phyloP scores from a whole-genome alignment of 192 early-diverging fungal species.

The Phlyctochytrium planicorne region DNA sequence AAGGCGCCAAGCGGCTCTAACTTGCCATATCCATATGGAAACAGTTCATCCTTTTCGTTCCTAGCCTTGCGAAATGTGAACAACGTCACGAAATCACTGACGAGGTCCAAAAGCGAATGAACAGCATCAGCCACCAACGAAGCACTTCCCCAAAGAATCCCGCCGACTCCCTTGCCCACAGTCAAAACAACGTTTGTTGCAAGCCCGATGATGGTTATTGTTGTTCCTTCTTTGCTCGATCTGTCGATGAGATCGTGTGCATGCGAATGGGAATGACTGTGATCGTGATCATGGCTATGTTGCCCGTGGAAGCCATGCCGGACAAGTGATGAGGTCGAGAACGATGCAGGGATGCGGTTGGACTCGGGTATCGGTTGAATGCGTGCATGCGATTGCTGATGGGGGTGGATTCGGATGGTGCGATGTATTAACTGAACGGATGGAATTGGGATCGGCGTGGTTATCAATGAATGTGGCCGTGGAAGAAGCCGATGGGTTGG shows the following conservation, averaged over 20 bases:
- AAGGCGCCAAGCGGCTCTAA: constrained; percentile 40
- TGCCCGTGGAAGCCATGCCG: neutral
- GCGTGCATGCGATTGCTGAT: too few species aligned
- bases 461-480: too few species aligned
- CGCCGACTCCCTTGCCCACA: constrained; percentile 38
- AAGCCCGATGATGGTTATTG: constrained; percentile 37
- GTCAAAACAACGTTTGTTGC: constrained; percentile 36
- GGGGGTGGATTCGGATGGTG: too few species aligned
- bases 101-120: constrained; percentile 64
- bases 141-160: constrained; percentile 35
- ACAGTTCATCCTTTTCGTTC: constrained; percentile 51
- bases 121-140: constrained; percentile 77
- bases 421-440: too few species aligned
- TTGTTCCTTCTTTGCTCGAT: constrained; percentile 33
- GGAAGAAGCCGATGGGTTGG: too few species aligned
- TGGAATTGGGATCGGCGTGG: too few species aligned
- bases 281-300: constrained; percentile 15
- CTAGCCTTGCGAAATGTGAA: constrained; percentile 73
- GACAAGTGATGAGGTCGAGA: too few species aligned
- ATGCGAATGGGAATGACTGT: constrained; percentile 16
- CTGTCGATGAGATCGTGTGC: constrained; percentile 15
- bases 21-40: constrained; percentile 62
- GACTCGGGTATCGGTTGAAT: too few species aligned
- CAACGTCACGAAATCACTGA: constrained; percentile 78
- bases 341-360: too few species aligned